phyloP scores from a whole-genome alignment of 2,329 filamentous ascomycete species.

The Spiromastix sp. region DNA sequence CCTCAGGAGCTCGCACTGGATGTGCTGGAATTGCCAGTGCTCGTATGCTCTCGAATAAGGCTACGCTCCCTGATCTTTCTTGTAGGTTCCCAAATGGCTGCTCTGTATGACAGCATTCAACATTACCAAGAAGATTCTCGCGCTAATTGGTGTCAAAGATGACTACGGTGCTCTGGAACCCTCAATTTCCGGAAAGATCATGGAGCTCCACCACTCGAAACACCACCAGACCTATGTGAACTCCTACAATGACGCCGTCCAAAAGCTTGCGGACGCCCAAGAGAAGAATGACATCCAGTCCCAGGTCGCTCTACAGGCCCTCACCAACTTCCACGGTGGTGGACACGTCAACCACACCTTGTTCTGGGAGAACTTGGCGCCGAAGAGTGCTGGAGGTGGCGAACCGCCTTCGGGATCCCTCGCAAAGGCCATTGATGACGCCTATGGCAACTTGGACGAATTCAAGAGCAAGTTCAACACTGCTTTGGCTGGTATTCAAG shows the following conservation, averaged over 20 bases:
- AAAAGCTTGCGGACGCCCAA: slow-evolving; percentile 55
- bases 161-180: slow-evolving; percentile 93
- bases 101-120: too few species aligned
- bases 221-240: slow-evolving; percentile 93
- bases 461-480: slow-evolving; percentile 56
- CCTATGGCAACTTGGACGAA: slow-evolving; percentile 48
- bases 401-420: slow-evolving; percentile 51
- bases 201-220: slow-evolving; percentile 91
- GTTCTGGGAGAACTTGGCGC: slow-evolving; percentile 59
- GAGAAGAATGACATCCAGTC: slow-evolving; percentile 43
- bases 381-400: slow-evolving; percentile 51
- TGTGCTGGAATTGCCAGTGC: slow-evolving; percentile 50
- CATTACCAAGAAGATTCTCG: too few species aligned
- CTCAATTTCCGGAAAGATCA: slow-evolving; percentile 76
- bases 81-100: slow-evolving; percentile 51
- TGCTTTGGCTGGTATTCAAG: slow-evolving; percentile 55
- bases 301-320: slow-evolving; percentile 49
- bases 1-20: slow-evolving; percentile 40
- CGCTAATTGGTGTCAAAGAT: too few species aligned
- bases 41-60: slow-evolving; percentile 76
- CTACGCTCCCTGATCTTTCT: slow-evolving; percentile 79
- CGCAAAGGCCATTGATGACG: slow-evolving; percentile 47
- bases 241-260: slow-evolving; percentile 69
- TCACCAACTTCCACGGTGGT: slow-evolving; percentile 56
- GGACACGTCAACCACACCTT: slow-evolving; percentile 55